These are phyloP conservation scores for Exidia glandulosa DNA, from an alignment of 768 basidiomycete species.

Conservation along the genomic window DNA sequence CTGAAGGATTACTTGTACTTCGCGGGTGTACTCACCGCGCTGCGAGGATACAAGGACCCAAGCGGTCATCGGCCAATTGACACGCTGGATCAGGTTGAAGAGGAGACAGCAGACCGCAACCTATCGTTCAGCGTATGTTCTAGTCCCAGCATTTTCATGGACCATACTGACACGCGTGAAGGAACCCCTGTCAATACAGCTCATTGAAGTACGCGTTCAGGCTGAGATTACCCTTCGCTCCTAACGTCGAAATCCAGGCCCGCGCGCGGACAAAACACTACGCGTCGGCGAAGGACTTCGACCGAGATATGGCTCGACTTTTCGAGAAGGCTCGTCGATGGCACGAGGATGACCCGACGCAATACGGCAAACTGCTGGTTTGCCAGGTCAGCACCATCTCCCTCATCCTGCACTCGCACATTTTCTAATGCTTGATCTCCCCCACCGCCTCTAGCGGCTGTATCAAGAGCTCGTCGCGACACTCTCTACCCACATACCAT, in stretches of 20 bases:
- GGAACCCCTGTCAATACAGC: not conserved
- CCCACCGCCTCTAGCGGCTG: conserved; percentile 46
- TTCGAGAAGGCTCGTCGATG: conserved; percentile 78
- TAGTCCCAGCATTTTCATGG: not conserved
- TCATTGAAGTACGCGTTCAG: conserved; percentile 55
- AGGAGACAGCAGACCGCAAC: conserved; percentile 46
- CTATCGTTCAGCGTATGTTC: conserved; percentile 48
- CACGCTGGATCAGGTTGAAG: conserved; percentile 55
- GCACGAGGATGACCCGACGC: conserved; percentile 46
- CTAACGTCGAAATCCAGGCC: conserved; percentile 21
- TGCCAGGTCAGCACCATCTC: conserved; percentile 75
- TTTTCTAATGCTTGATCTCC: too few species aligned
- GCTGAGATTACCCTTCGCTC: not conserved
- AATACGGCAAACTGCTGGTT: conserved; percentile 72
- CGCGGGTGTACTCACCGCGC: conserved; percentile 4
- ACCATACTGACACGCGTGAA: not conserved
- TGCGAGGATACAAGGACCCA: conserved; percentile 12
- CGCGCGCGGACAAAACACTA: conserved; percentile 44
- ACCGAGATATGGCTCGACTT: conserved; percentile 67
- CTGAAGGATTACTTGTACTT: conserved; percentile 5
- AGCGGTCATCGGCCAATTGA: conserved; percentile 17
- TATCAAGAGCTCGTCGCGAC: conserved; percentile 56
- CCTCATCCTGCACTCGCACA: conserved; percentile 1
- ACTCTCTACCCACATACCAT: conserved; percentile 45
- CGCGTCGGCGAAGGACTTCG: conserved; percentile 55